Evolutionary conservation across 257 asterid genomes (phyloP).

Genomic region (Jacaranda copaia): DNA sequence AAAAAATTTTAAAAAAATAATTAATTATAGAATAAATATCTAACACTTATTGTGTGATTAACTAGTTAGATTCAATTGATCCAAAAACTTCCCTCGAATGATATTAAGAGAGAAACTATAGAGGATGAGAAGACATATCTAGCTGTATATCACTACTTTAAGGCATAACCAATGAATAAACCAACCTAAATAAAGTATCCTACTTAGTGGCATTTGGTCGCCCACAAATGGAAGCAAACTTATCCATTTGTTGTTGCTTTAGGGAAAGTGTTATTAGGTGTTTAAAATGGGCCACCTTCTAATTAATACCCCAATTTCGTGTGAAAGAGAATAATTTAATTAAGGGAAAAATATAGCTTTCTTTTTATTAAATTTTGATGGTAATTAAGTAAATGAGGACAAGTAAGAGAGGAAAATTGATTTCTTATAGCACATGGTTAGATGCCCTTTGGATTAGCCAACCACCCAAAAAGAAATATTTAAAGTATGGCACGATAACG

Average conservation of each 20-base stretch:
- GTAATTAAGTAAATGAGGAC: slow-evolving; percentile 10
- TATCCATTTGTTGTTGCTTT: slow-evolving; percentile 37
- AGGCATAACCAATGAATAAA: slow-evolving; percentile 16
- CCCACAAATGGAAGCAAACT: slow-evolving; percentile 32
- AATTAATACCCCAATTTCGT: slow-evolving; percentile 14
- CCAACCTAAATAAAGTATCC: slow-evolving; percentile 17
- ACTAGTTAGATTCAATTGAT: too few species aligned
- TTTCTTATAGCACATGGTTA: slow-evolving; percentile 52
- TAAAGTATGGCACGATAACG: slow-evolving; percentile 3
- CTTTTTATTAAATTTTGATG: slow-evolving; percentile 8
- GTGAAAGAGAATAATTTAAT: slow-evolving; percentile 21
- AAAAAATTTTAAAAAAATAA: too few species aligned
- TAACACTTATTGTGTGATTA: too few species aligned
- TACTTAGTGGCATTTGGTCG: slow-evolving; percentile 33
- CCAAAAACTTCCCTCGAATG: too few species aligned
- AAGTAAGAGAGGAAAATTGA: not conserved
- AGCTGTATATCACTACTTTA: slow-evolving; percentile 42
- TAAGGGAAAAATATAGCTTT: not conserved
- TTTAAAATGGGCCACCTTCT: slow-evolving; percentile 25
- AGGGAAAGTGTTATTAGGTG: slow-evolving; percentile 23
- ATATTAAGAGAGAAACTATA: not conserved
- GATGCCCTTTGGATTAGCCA: slow-evolving; percentile 52
- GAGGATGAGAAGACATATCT: slow-evolving; percentile 22
- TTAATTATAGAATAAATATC: too few species aligned
- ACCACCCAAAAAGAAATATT: slow-evolving; percentile 37